Evolutionary conservation across 2,329 filamentous ascomycete species (phyloP).

Genomic region (Exophiala aquamarina): DNA sequence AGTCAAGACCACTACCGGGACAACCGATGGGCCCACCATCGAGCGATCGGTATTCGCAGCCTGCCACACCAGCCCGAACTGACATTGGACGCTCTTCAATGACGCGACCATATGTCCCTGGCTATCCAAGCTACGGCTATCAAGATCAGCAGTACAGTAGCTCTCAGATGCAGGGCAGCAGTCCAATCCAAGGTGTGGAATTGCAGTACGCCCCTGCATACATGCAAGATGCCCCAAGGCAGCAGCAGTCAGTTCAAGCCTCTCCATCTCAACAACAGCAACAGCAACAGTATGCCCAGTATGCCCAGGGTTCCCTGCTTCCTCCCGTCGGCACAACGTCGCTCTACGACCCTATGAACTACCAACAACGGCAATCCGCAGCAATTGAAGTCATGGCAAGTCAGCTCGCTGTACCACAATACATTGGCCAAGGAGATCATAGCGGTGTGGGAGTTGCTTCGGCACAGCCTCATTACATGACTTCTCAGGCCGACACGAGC

Average conservation of each 20-base stretch:
- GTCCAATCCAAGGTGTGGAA: conserved; percentile 50
- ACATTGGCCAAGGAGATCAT: conserved; percentile 68
- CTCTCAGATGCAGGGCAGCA: conserved; percentile 50
- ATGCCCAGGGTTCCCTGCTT: conserved; percentile 65
- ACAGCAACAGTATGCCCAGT: conserved; percentile 56
- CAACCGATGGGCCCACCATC: conserved; percentile 41
- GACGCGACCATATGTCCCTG: conserved; percentile 37
- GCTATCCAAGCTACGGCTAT: conserved; percentile 54
- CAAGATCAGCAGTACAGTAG: conserved; percentile 55
- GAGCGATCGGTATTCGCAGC: conserved; percentile 50
- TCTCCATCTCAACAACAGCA: conserved; percentile 49
- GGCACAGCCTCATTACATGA: conserved; percentile 62
- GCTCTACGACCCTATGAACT: conserved; percentile 73
- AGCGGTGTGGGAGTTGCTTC: conserved; percentile 53
- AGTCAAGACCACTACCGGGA: conserved; percentile 25
- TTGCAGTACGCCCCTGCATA: conserved; percentile 70
- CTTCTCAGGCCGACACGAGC: conserved; percentile 60
- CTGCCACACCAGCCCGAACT: conserved; percentile 37
- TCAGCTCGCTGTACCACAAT: conserved; percentile 69
- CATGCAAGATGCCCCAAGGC: conserved; percentile 45
- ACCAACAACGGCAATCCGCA: conserved; percentile 71
- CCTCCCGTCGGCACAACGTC: conserved; percentile 61
- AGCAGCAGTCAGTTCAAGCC: conserved; percentile 30
- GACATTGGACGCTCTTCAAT: conserved; percentile 36
- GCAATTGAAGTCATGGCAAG: conserved; percentile 73